Base-by-base conservation (phyloP, 1,284 basidiomycete genomes). In the Leccinum cinnamomeum region DNA sequence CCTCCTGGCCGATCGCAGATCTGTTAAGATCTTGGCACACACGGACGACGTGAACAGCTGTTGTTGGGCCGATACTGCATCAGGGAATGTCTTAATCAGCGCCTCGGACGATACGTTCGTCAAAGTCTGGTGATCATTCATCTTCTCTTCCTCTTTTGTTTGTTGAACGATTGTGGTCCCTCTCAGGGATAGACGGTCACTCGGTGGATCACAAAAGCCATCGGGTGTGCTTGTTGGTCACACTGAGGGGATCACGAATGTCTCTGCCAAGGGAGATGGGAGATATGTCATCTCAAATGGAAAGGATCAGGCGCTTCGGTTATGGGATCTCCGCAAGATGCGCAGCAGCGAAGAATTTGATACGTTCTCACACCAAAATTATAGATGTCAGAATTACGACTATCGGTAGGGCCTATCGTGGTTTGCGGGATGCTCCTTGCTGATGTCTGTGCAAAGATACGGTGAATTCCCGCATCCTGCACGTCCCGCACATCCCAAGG, bases 271-370 rank as follows among this genome's bases (percentile, higher is more conserved):
- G 77, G 94, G 94, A 11, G 97, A 99, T 71, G 97, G 96, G 7
- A 86, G 97, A 61, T 98, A 99, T 75, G 82, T 97, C 60, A 89
- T 98, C 41, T 96, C 92, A n/a, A 99, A 99, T 72, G 95, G 95
- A 56, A 99, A 99, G 76, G 97, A 99, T 73, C 97, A 98, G 73
- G 88, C 92, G 1, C 80, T 94, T 59, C 88, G 95, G 28, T 78
- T 99, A 33, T 99, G 97, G 92, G 97, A 99, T 77, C 79, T 99
- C 57, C 89, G 97, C 46, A 95, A 90, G 78, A 97, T 99, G 96
- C 83, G 88, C 46, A 86, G 81, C 60, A 89, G 84, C 68, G 73
- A 79, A 10, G 89, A 95, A 37, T 91, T 89, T 67, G 87, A 92
- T 58, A 82, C 88, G 20, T 66, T 75, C 59, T 76, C 78, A 37